A percentile compares a stretch with the other conserved stretches of the same genome.
Evolutionary conservation across 2,329 filamentous ascomycete species (phyloP).

Genomic region (Colletotrichum spaethianum): DNA sequence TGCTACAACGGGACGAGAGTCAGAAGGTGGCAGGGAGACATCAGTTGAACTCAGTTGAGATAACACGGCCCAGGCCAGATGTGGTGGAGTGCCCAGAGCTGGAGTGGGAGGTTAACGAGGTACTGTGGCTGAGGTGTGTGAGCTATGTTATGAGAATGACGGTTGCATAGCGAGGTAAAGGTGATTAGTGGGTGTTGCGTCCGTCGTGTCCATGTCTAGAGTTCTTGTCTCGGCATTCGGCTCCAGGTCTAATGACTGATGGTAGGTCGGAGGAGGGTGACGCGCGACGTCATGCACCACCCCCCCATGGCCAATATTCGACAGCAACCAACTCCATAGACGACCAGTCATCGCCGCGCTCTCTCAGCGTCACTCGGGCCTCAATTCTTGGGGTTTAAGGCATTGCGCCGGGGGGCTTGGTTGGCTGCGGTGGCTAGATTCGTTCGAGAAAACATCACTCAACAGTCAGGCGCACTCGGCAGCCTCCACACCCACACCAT

Average conservation of each 20-base stretch:
- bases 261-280: not conserved
- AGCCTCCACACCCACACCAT: not conserved
- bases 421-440: slow-evolving; percentile 9
- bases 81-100: not conserved
- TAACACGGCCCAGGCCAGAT: slow-evolving; percentile 8
- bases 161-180: not conserved
- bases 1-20: not conserved
- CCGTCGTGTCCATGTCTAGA: slow-evolving; percentile 19
- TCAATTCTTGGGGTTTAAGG: not conserved
- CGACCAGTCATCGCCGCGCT: slow-evolving; percentile 23
- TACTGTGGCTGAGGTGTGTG: slow-evolving; percentile 24
- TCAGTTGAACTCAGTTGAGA: too few species aligned
- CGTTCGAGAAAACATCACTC: not conserved
- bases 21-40: not conserved
- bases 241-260: not conserved
- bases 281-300: slow-evolving; percentile 35
- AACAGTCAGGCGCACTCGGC: slow-evolving; percentile 12
- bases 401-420: slow-evolving; percentile 11
- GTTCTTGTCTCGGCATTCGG: slow-evolving; percentile 37
- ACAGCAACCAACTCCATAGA: not conserved
- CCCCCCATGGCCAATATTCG: slow-evolving; percentile 17
- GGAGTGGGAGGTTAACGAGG: not conserved
- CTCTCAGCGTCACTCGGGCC: slow-evolving; percentile 18
- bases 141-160: slow-evolving; percentile 16
- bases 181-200: slow-evolving; percentile 25